These are phyloP conservation scores for Yamadazyma buinensis DNA, from an alignment of 1,139 yeast species.

Conservation along the genomic window DNA sequence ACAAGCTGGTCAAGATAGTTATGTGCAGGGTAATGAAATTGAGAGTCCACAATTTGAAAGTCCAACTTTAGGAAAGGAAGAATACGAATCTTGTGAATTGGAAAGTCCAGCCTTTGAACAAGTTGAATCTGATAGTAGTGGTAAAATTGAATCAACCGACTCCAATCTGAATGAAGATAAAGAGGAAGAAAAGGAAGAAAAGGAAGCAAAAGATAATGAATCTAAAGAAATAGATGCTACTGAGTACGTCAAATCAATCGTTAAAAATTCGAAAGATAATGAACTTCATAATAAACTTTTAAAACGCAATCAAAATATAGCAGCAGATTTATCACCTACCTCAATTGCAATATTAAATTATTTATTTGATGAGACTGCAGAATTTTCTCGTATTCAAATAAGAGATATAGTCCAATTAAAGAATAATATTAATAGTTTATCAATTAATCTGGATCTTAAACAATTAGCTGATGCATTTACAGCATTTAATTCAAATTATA, in stretches of 20 bases:
- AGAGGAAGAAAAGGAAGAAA: background rate
- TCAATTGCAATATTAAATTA: constrained; percentile 2
- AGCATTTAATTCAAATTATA: constrained; percentile 1
- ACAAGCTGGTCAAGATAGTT: no score
- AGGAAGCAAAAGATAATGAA: background rate
- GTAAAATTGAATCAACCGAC: no score
- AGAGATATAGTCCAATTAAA: constrained; percentile 1
- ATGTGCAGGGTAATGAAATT: no score
- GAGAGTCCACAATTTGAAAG: no score
- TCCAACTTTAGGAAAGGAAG: no score
- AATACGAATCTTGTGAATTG: no score
- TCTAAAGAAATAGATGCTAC: background rate
- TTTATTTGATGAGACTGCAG: background rate
- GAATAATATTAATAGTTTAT: constrained; percentile 1
- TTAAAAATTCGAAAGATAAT: no score
- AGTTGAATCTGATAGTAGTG: no score
- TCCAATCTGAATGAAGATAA: no score
- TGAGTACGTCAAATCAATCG: no score
- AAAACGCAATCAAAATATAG: background rate
- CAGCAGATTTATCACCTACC: background rate
- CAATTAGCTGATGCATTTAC: background rate
- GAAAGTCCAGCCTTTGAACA: no score
- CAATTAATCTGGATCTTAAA: background rate
- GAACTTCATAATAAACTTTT: background rate
- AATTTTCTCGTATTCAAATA: constrained; percentile 1